phyloP scores from a whole-genome alignment of 2,329 filamentous ascomycete species.

The Neurospora crassa region DNA sequence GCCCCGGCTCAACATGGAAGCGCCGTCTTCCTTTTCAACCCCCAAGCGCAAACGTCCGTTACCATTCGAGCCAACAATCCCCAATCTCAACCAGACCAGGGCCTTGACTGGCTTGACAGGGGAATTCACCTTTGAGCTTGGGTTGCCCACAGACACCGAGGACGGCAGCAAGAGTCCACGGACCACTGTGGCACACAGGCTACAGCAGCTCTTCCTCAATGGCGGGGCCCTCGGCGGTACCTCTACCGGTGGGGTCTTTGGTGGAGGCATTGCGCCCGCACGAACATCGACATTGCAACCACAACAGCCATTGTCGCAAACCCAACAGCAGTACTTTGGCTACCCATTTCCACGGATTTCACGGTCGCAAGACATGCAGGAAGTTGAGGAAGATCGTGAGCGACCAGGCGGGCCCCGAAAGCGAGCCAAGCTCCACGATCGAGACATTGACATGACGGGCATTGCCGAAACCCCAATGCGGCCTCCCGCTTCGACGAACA shows the following conservation, averaged over 20 bases:
- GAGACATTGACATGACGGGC: conserved; percentile 8
- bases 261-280: conserved; percentile 14
- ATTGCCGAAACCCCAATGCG: conserved; percentile 6
- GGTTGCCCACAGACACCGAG: conserved; percentile 22
- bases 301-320: background rate
- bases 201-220: conserved; percentile 39
- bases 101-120: background rate
- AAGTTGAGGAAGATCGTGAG: conserved; percentile 2
- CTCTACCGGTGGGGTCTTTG: conserved; percentile 23
- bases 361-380: background rate
- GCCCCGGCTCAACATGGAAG: background rate
- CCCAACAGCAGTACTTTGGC: background rate
- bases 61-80: background rate
- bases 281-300: conserved; percentile 4
- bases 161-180: conserved; percentile 44
- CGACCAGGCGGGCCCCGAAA: conserved; percentile 14
- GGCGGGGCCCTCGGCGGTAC: conserved; percentile 27
- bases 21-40: background rate
- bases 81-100: conserved; percentile 8
- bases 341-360: background rate
- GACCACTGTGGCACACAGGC: conserved; percentile 40
- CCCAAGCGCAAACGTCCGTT: background rate
- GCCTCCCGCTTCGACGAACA: background rate
- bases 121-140: conserved; percentile 36
- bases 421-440: conserved; percentile 13